These are phyloP conservation scores for Nicotiana obtusifolia DNA, from an alignment of 257 asterid species.

Conservation along the genomic window DNA sequence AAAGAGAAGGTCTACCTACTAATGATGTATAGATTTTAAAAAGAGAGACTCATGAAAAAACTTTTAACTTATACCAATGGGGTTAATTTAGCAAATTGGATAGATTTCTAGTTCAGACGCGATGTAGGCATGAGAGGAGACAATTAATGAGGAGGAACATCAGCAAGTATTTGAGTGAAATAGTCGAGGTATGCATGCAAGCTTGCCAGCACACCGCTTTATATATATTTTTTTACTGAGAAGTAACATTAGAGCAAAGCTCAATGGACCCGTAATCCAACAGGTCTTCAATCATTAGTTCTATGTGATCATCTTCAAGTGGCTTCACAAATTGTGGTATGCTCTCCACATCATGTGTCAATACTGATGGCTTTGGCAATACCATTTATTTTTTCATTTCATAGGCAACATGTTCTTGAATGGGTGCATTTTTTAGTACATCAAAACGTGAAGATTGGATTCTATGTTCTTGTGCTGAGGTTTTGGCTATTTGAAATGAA, in stretches of 20 bases:
- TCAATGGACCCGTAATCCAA: slow-evolving; percentile 66
- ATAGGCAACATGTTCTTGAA: not conserved
- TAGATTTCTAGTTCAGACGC: not conserved
- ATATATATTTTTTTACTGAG: not conserved
- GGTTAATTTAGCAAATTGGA: not conserved
- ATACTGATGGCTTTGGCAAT: not conserved
- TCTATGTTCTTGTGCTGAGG: not conserved
- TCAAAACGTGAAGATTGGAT: not conserved
- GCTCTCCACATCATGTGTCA: not conserved
- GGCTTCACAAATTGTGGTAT: slow-evolving; percentile 21
- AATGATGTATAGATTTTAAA: not conserved
- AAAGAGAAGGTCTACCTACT: not conserved
- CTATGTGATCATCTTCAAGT: slow-evolving; percentile 70
- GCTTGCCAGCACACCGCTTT: not conserved
- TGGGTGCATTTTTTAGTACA: not conserved
- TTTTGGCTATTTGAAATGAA: slow-evolving; percentile 45
- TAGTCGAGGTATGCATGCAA: not conserved
- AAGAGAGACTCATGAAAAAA: not conserved
- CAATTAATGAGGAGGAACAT: not conserved
- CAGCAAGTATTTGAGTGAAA: not conserved
- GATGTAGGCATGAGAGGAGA: not conserved
- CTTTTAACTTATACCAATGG: not conserved
- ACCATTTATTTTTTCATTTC: not conserved
- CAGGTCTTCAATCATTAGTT: slow-evolving; percentile 83
- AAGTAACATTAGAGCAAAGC: slow-evolving; percentile 37